phyloP scores from a whole-genome alignment of 2,329 filamentous ascomycete species.

The Plectosphaerella cucumerina region DNA sequence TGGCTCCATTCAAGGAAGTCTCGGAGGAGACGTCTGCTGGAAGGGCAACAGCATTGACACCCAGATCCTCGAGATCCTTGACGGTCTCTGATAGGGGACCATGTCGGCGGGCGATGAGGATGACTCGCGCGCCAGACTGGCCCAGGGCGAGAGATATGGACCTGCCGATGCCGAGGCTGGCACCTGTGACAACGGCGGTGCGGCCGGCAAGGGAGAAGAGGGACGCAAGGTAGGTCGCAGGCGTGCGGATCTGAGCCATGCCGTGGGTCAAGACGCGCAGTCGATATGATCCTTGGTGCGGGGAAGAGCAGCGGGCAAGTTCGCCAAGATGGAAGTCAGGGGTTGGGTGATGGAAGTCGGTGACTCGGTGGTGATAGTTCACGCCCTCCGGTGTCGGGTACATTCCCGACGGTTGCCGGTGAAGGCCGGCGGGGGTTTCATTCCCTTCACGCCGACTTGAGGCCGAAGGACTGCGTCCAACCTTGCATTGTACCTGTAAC shows the following conservation, averaged over 20 bases:
- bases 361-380: no score
- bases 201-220: slow-evolving; percentile 24
- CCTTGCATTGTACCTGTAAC: no score
- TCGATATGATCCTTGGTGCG: no score
- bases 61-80: slow-evolving; percentile 16
- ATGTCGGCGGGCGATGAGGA: slow-evolving; percentile 23
- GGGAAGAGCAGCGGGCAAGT: no score
- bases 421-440: no score
- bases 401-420: no score
- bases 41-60: slow-evolving; percentile 18
- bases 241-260: neutral
- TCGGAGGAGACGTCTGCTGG: slow-evolving; percentile 14
- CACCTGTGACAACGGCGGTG: slow-evolving; percentile 25
- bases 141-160: slow-evolving; percentile 24
- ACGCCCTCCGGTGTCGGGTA: no score
- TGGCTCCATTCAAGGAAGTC: slow-evolving; percentile 15
- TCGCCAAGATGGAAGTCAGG: no score
- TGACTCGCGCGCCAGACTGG: slow-evolving; percentile 22
- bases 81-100: slow-evolving; percentile 18
- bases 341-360: no score
- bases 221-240: slow-evolving; percentile 17
- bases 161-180: slow-evolving; percentile 28
- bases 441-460: no score
- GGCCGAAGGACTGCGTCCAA: no score
- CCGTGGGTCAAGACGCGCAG: no score